phyloP scores from a whole-genome alignment of 305 asterid genomes.

The Fraxinus floribunda region DNA sequence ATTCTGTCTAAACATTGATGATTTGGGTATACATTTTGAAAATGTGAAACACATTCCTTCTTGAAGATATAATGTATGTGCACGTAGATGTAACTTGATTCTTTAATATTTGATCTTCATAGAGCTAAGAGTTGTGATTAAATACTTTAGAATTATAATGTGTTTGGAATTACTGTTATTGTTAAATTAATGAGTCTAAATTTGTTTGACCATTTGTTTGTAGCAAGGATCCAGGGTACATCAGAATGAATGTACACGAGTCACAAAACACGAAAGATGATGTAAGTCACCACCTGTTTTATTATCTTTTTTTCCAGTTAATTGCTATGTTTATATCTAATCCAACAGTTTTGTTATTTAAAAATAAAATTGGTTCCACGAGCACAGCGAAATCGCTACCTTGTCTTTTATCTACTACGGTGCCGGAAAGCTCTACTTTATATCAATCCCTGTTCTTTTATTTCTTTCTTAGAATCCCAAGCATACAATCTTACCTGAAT shows the following conservation, averaged over 20 bases:
- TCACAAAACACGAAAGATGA: slow-evolving; percentile 74
- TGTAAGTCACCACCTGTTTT: slow-evolving; percentile 46
- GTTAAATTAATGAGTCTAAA: slow-evolving; percentile 20
- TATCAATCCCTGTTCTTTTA: not conserved
- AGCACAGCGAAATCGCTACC: not conserved
- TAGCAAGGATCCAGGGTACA: slow-evolving; percentile 96
- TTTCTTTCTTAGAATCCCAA: not conserved
- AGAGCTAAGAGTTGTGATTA: slow-evolving; percentile 1
- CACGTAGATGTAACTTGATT: slow-evolving; percentile 4
- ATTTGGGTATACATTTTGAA: slow-evolving; percentile 9
- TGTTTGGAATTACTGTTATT: slow-evolving; percentile 3
- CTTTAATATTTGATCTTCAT: slow-evolving; percentile 13
- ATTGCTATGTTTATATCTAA: not conserved
- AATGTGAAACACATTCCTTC: not conserved
- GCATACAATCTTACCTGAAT: not conserved
- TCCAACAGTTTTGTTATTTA: not conserved
- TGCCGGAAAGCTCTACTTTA: not conserved
- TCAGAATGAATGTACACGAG: slow-evolving; percentile 60
- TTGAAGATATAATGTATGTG: slow-evolving; percentile 7
- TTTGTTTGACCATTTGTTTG: slow-evolving; percentile 28
- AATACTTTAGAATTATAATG: slow-evolving; percentile 6
- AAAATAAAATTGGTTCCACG: slow-evolving; percentile 5
- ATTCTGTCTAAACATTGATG: not conserved
- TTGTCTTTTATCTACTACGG: not conserved
- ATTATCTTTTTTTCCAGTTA: not conserved